Conservation (phyloP, 345 rosid genomes). For the Sisymbrium irio region DNA sequence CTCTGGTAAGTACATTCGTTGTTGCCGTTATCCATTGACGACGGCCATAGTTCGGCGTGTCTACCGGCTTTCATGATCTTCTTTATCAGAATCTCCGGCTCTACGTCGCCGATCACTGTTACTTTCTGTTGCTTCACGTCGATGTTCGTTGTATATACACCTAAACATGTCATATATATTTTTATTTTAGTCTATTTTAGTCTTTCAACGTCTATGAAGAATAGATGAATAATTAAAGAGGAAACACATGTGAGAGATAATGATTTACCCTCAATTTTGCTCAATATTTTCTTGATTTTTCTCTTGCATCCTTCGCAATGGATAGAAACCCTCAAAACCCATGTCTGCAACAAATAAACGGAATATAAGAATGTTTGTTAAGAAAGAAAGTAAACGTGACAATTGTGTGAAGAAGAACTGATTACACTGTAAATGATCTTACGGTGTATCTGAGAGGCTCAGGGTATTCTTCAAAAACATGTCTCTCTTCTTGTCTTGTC, state of each 20-base stretch:
- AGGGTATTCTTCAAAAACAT: constrained; percentile 29
- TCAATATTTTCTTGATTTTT: constrained; percentile 68
- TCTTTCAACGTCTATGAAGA: background rate
- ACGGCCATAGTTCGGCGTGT: constrained; percentile 77
- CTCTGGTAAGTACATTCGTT: constrained; percentile 21
- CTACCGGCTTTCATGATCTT: constrained; percentile 70
- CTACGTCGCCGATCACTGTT: constrained; percentile 64
- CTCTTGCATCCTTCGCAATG: constrained; percentile 92
- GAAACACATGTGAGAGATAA: background rate
- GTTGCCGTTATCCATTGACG: constrained; percentile 25
- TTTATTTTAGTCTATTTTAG: background rate
- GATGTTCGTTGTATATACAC: constrained; percentile 63
- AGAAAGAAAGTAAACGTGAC: background rate
- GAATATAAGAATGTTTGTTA: background rate
- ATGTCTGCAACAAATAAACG: constrained; percentile 41
- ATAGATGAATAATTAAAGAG: background rate
- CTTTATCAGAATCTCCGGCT: constrained; percentile 56
- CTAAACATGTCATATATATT: constrained; percentile 24
- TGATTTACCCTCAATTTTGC: constrained; percentile 61
- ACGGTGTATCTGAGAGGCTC: constrained; percentile 71
- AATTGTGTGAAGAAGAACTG: background rate
- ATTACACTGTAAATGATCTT: background rate
- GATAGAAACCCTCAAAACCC: constrained; percentile 68
- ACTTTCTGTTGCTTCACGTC: constrained; percentile 77
- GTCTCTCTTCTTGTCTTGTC: constrained; percentile 34